Base-by-base conservation (phyloP, 2,329 filamentous ascomycete genomes). In the Fusarium sp. region DNA sequence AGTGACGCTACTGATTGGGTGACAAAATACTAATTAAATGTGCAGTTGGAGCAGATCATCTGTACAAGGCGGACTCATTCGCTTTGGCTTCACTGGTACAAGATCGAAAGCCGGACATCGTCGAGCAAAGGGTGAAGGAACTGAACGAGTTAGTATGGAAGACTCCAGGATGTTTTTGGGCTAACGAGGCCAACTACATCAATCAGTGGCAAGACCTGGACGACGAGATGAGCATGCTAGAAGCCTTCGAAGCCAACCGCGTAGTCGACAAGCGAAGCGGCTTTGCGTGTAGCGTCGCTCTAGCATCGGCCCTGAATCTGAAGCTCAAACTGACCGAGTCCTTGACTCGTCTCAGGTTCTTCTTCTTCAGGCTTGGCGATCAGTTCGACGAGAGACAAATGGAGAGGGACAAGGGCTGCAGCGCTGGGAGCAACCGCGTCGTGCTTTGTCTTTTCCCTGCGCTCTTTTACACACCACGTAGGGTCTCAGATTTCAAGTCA, bases 371-470 rank as follows among this genome's bases (percentile, higher is more conserved):
- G 5, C 1, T 35, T 0, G 25, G 39, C 2, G 26, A 34, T 0
- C 2, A 3, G 7, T 61, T 50, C 2, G 25, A 61, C 2, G 26
- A 29, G 0, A 5, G 5, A 5, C 4, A 1, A 1, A 61, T 61
- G 58, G 7, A 28, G 11, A 34, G 35, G 2, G 45, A 45, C 5
- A 3, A 1, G 1, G 42, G 24, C 2, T 35, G 48, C 0, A 32
- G 31, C 1, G 9, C 4, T 7, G 7, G 29, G 1, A 19, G 7
- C 5, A 12, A 6, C 13, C 22, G 0, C 4, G 39, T 61, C 12
- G 56, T 25, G 12, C 31, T 4, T 0, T 56, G 58, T 13, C 6
- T 56, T 1, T 13, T 61, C 19, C 56, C 58, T 4, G 40, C 29
- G 10, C 36, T 61, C 2, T 45, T 61, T 1, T 41, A 7, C 5